Evolutionary conservation across 208 protist genomes (phyloP).

Genomic region (Trypanosoma conorhini): DNA sequence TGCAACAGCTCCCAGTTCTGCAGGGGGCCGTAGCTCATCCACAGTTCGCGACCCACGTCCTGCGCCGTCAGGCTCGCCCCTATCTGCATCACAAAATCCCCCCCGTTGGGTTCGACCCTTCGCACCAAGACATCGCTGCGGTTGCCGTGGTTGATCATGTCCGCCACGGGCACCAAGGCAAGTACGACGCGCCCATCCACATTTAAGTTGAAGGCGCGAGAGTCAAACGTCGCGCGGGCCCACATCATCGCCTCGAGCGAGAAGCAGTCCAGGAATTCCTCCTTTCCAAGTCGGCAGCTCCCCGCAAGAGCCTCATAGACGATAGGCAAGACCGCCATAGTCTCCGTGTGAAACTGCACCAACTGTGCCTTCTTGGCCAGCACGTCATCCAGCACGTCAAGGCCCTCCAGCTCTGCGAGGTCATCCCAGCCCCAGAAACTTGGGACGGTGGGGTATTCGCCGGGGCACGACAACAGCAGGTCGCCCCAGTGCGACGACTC

Average conservation of each 20-base stretch:
- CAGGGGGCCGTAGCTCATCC: conserved; percentile 94
- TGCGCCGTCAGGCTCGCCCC: conserved; percentile 51
- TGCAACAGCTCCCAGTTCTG: conserved; percentile 93
- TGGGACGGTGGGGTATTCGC: conserved; percentile 71
- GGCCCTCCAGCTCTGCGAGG: conserved; percentile 70
- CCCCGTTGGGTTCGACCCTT: conserved; percentile 58
- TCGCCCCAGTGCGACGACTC: conserved; percentile 63
- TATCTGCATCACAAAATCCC: conserved; percentile 82
- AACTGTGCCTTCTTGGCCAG: conserved; percentile 56
- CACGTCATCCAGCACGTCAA: conserved; percentile 83
- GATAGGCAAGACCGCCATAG: conserved; percentile 39
- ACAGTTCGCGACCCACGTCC: conserved; percentile 79
- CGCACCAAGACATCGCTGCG: conserved; percentile 78
- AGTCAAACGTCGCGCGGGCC: conserved; percentile 89
- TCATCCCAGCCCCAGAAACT: conserved; percentile 64
- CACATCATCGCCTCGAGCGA: conserved; percentile 59
- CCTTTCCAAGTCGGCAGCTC: conserved; percentile 25
- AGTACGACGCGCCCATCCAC: conserved; percentile 69
- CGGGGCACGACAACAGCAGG: conserved; percentile 59
- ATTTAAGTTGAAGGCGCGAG: conserved; percentile 89
- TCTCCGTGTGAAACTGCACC: conserved; percentile 44
- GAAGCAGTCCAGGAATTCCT: conserved; percentile 38
- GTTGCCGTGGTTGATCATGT: conserved; percentile 92
- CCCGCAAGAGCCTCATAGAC: conserved; percentile 34
- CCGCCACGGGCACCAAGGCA: conserved; percentile 77